Base-by-base conservation (phyloP, 192 early-diverging fungal genomes). In the Backusella mclennaniae region DNA sequence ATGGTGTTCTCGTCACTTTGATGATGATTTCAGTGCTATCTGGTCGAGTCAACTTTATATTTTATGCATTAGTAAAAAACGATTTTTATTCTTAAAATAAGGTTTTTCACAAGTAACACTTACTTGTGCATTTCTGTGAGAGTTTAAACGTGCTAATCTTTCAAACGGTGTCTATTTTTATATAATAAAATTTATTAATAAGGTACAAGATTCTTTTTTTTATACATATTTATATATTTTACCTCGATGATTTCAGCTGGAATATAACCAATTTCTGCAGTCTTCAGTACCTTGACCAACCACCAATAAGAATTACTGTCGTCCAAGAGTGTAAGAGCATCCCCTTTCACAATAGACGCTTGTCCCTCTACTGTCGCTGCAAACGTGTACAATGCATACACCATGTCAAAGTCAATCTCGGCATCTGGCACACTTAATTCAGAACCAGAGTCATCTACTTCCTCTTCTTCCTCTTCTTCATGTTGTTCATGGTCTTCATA, bases 361-460 rank as follows among this genome's bases (percentile, higher is more conserved):
- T 95, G 95, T 8, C 95, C 95, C 76, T 96, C 95, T 12, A 95
- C 86, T 4, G 89, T 96, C 0, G 92, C 93, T 3, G 89, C 90
- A 87, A 96, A 96, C 3, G 93, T 96, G 71, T 93, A 92, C 44
- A 94, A 86, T n/a, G 95, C 93, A 79, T 96, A 96, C 8, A 96
- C 95, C 35, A 90, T 81, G 35, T 82, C 84, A 82, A 90, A 92
- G 77, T 96, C 91, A 66, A 96, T 95, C 35, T 90, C 82, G 36
- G 87, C 82, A 73, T 88, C 86, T 26, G 89, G 84, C 15, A 89
- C 70, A 38, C 84, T 83, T 31, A 83, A 59, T 2, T 77, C 77
- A 19, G 85, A 85, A 31, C 83, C 75, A 3, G 75, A 42, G 14
- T 87, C 85, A 2, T 86, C 84, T 9, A 82, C 82, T 23, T 87